A percentile compares a stretch with the other conserved stretches of the same genome.
Conservation (phyloP, 164 flowering plant genomes). For the Magnolia kwangsiensis region DNA sequence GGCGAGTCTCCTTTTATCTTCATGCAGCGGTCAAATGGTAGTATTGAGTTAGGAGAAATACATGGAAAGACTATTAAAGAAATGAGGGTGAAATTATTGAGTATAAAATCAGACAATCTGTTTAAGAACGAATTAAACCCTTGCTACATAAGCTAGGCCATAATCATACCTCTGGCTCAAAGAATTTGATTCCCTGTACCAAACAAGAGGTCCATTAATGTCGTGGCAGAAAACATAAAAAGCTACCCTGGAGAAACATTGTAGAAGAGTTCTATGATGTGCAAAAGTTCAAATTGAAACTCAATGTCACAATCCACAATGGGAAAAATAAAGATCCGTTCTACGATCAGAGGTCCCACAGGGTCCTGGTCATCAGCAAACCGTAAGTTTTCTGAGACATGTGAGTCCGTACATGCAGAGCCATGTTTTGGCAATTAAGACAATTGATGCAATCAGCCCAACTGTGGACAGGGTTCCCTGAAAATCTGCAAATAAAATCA, state of each 20-base stretch:
- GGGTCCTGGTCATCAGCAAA: no score
- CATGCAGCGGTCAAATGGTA: slow-evolving; percentile 18
- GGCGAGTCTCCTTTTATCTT: slow-evolving; percentile 98
- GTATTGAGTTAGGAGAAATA: not conserved
- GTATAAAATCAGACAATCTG: slow-evolving; percentile 7
- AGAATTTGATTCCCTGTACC: slow-evolving; percentile 95
- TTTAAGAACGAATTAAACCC: slow-evolving; percentile 10
- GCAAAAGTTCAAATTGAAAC: not conserved
- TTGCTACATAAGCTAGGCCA: slow-evolving; percentile 7
- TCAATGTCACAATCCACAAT: not conserved
- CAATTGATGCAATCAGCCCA: no score
- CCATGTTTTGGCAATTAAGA: no score
- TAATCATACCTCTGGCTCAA: slow-evolving; percentile 88
- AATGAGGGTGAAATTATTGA: not conserved
- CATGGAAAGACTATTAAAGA: not conserved
- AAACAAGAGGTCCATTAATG: slow-evolving; percentile 15
- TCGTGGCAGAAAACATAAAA: slow-evolving; percentile 6
- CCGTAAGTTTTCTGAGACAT: no score
- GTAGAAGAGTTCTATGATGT: not conserved
- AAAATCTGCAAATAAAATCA: no score
- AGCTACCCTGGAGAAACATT: not conserved
- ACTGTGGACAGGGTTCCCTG: no score
- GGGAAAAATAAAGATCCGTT: slow-evolving; percentile 1
- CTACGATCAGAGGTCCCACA: not conserved
- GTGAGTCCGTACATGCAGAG: no score